Evolutionary conservation across 495 filamentous ascomycete genomes (phyloP), one percentile per base, ranked within the genome.

Genomic region (Tetracladium setigerum): DNA sequence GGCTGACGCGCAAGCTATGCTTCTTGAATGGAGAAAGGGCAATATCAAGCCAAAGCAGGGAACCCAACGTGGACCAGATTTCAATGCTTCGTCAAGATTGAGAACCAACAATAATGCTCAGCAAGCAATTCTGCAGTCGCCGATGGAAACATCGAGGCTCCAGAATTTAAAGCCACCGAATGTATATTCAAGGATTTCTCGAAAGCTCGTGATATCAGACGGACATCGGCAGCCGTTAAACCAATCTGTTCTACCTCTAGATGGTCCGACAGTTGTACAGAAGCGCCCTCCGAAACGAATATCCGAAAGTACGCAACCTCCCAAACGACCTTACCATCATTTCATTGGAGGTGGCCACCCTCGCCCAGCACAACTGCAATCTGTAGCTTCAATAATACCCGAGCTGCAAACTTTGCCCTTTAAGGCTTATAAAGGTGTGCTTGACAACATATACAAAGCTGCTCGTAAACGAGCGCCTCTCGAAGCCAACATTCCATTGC

Each of bases 1-100:
- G 6, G 63, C 78, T 17, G 92, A 96, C 59, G 84, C 80, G 1
- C 79, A 82, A 38, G 63, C 68, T 12, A 69, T 79, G 11, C 65
- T 98, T 39, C 69, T 67, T 16, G 74, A 84, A 46, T 98, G 92
- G 92, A 83, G 78, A 57, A 72, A 69, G 49, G 89, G 90, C 6
- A 78, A 62, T 33, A 80, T 90, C 38, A 45, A 53, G 13, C 48
- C 47, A 12, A 54, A 45, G 7, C 50, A n/a, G n/a, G n/a, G n/a
- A n/a, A n/a, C n/a, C n/a, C n/a, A n/a, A n/a, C n/a, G n/a, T 9
- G 9, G 32, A 34, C 32, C n/a, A 34, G 9, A 34, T n/a, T 9
- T 9, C 9, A 9, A 34, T 9, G 32, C 32, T 34, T n/a, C 9
- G 32, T n/a, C n/a, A n/a, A n/a, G n/a, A n/a, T n/a, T n/a, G 32